Base-by-base conservation (phyloP, 768 basidiomycete species). In the Antrodiella citrinella region DNA sequence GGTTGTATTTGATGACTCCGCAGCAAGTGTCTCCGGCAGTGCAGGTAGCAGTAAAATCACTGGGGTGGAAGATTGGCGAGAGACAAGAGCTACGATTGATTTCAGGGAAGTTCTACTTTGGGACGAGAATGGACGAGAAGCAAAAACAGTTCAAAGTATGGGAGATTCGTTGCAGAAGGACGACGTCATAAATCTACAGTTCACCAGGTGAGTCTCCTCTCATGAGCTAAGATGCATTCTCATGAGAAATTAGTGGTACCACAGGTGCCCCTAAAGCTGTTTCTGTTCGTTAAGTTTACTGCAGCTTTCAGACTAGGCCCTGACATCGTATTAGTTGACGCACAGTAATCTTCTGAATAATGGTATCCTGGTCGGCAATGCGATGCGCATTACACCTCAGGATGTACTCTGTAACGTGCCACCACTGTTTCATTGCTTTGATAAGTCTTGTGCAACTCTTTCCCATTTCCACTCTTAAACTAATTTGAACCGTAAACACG, bases 371-470 rank as follows among this genome's bases (percentile, higher is more conserved):
- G 87, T 84, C 35, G 87, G 78, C 15, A 75, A 75, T 15, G 80
- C 78, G 57, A 91, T 92, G 90, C 65, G 67, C 47, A 67, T 92
- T 40, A 76, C 81, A 0, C 67, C 77, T 21, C 61, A 74, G 7
- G 89, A 92, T 54, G 65, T 86, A 20, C 65, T 91, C 3, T 90
- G 89, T 72, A 91, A 91, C 54, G 81, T 81, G 1, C 89, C 89
- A 2, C 89, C 89, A 0, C 66, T 91, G 1, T 92, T 91, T 62
- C 89, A 92, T 62, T 91, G 89, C 61, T 91, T 91, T 77, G 89
- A 89, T 87, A 68, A 84, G 86, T 86, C 26, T 12, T 3, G 25
- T 39, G 2, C 39, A 41, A 43, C 41, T 18, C 38, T 4, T 53
- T 4, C 19, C 4, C 15, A 5, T 39, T 44, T n/a, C 25, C 4